Evolutionary conservation across 208 protist genomes (phyloP), one percentile per base, ranked within the genome.

Genomic region (Trypanosoma cruzi): DNA sequence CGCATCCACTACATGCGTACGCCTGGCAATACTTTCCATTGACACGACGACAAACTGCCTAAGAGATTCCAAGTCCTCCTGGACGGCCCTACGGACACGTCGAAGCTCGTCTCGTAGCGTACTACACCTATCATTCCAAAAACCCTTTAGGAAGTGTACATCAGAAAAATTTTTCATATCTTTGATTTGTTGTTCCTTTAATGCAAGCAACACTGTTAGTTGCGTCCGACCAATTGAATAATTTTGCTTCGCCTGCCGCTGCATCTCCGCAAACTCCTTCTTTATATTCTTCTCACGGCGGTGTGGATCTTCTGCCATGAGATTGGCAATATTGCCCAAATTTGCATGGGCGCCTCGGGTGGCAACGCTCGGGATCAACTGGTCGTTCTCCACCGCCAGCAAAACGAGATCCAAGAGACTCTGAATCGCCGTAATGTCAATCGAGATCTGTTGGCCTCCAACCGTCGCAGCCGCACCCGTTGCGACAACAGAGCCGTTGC

Each of bases 381-480:
- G 72, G 63, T 93, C 87, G 58, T 87, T 84, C 71, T 97, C 87
- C 42, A 97, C 89, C 1, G 88, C 92, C 18, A 97, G 75, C 11
- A 97, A 67, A 4, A 86, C 89, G 22, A 95, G 68, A 65, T 97
- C 92, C 0, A 97, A 77, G 18, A 97, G 74, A 68, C 89, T 95
- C 34, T 94, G 80, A 48, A 97, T 76, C 0, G 83, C 71, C 31
- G 80, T 77, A 22, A 93, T 68, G 46, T 92, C 89, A 52, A 75
- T 29, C 20, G 68, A 68, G 7, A 79, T 7, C 31, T 24, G 31
- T 26, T 48, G 32, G 36, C 37, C 32, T 28, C 32, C 40, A 63
- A 6, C 3, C 18, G 48, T 4, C 2, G 20, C 32, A 28, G 1
- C n/a, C n/a, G 6, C 53, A 54, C 40, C 40, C 48, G 10, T 18